Evolutionary conservation across 2,329 filamentous ascomycete species (phyloP), one percentile per base, ranked within the genome.

Genomic region (Aspergillus clavatus): DNA sequence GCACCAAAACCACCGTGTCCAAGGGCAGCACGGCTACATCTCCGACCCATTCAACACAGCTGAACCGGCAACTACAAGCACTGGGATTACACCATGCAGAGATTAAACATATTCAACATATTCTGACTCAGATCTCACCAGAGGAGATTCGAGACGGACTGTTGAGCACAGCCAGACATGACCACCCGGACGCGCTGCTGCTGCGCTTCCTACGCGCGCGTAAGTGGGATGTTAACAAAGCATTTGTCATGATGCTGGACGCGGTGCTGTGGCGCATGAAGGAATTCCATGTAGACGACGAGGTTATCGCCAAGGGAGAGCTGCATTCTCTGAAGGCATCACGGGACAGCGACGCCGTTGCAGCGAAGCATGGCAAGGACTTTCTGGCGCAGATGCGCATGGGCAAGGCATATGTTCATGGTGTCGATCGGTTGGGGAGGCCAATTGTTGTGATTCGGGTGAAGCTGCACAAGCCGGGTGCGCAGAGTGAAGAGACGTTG

Each of bases 171-270:
- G 79, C 90, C 48, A 97, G 96, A 73, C 85, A 91, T 60, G 91
- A 97, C 60, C 82, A 96, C 62, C 91, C 91, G 0, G 93, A 97
- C 68, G 86, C 83, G 1, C 72, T 94, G 22, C 71, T 90, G 14
- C 72, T 95, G 40, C 82, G 89, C 29, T 95, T 93, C 65, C 72
- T 95, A 40, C 77, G 89, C 39, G 89, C 89, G 18, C 78, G 89
- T 33, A 94, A 94, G 68, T 97, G 91, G 91, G 88, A 97, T 59
- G 83, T 95, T 3, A 83, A 93, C 36, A 88, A 87, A 65, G 90
- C 91, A 1, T 77, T 96, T 24, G 79, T 93, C 51, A 97, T 97
- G 91, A 75, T 95, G 67, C 78, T 96, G 36, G 86, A 87, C 2
- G 91, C 91, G 0, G 86, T 97, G 79, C 83, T 87, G 64, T 97